Percentiles rank a stretch among this genome's conserved stretches.
phyloP scores from a whole-genome alignment of 305 asterid genomes.

The Ajuga reptans region DNA sequence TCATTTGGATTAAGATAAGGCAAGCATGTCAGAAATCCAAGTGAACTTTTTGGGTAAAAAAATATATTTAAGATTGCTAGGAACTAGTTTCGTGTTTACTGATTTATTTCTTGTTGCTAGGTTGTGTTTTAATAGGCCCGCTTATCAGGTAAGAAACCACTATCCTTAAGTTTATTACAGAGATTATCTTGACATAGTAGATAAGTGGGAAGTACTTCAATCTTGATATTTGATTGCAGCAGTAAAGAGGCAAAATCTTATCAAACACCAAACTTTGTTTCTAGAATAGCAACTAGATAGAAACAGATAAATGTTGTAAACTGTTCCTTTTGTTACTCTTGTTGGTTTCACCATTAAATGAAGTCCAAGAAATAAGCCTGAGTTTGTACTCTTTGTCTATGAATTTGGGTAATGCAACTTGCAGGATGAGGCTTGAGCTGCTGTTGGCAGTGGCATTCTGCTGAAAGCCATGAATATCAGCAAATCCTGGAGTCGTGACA shows the following conservation, averaged over 20 bases:
- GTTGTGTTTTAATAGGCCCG: no score
- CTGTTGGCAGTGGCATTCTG: conserved; percentile 93
- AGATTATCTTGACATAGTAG: no score
- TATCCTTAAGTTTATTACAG: no score
- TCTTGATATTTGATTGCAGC: no score
- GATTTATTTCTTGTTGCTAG: no score
- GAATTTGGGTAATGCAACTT: conserved; percentile 15
- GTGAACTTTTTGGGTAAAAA: not conserved
- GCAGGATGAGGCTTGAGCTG: conserved; percentile 98
- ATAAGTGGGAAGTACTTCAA: no score
- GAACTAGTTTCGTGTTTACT: no score
- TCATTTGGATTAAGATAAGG: no score
- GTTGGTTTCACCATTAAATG: conserved; percentile 43
- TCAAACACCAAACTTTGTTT: no score
- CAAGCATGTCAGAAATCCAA: conserved; percentile 17
- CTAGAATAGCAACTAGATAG: not conserved
- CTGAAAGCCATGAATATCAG: conserved; percentile 84
- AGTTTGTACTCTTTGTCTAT: conserved; percentile 28
- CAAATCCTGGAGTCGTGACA: conserved; percentile 65
- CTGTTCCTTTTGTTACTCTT: conserved; percentile 40
- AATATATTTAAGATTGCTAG: not conserved
- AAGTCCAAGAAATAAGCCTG: conserved; percentile 47
- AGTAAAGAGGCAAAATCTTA: no score
- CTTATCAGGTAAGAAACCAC: no score
- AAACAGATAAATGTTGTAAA: conserved; percentile 29